Conservation (phyloP, 345 rosid species). For the Streptanthus diversifolius region DNA sequence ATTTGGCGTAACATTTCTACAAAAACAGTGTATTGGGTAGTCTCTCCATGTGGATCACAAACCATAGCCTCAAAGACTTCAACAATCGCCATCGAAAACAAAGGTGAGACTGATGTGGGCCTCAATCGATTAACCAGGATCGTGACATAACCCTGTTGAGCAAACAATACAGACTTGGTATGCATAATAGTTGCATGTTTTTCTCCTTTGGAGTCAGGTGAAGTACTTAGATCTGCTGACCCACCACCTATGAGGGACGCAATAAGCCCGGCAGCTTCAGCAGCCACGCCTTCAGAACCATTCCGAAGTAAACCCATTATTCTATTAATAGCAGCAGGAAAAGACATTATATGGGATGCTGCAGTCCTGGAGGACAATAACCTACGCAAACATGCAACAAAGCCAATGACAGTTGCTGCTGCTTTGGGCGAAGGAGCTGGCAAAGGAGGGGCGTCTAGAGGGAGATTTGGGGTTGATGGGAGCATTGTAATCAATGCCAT, state of each 20-base stretch:
- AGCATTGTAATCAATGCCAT: conserved; percentile 99
- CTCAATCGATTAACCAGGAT: conserved; percentile 85
- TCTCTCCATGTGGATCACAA: conserved; percentile 98
- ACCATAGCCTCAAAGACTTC: conserved; percentile 98
- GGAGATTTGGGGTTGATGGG: conserved; percentile 85
- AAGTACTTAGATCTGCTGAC: conserved; percentile 54
- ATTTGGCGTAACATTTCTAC: conserved; percentile 95
- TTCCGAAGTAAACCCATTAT: conserved; percentile 97
- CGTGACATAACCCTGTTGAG: conserved; percentile 66
- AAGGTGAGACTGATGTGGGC: conserved; percentile 93
- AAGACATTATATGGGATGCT: conserved; percentile 95
- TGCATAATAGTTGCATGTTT: conserved; percentile 95
- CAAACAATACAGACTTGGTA: conserved; percentile 86
- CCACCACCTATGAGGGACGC: conserved; percentile 88
- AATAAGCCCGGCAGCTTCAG: conserved; percentile 88
- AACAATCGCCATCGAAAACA: conserved; percentile 93
- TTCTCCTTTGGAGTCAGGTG: conserved; percentile 80
- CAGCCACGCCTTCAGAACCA: conserved; percentile 96
- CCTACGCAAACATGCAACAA: conserved; percentile 92
- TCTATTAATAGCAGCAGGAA: conserved; percentile 99
- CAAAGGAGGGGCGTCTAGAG: conserved; percentile 93
- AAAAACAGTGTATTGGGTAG: conserved; percentile 91
- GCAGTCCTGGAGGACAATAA: conserved; percentile 85
- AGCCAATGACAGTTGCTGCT: conserved; percentile 98
- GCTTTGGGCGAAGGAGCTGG: conserved; percentile 99